phyloP scores from a whole-genome alignment of 1,284 basidiomycete species.

The Cryptococcus sp. region DNA sequence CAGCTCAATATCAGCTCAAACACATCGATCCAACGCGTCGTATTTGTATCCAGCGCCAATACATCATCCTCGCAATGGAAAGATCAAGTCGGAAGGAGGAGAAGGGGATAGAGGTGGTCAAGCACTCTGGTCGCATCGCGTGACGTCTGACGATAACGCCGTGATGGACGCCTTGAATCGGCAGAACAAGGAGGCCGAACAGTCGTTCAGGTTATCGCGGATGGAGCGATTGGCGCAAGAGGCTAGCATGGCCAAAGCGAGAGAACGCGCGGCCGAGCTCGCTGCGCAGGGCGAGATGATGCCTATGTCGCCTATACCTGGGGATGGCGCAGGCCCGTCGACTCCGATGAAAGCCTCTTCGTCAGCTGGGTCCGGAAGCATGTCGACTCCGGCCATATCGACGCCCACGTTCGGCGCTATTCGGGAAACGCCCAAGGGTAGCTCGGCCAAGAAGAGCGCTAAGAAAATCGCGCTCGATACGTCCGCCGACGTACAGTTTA shows the following conservation, averaged over 20 bases:
- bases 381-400: background rate
- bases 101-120: constrained; percentile 9
- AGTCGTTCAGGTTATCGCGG: constrained; percentile 37
- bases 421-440: background rate
- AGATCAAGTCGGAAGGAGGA: background rate
- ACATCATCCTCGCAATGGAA: constrained; percentile 5
- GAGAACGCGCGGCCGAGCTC: constrained; percentile 15
- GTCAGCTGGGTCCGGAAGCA: background rate
- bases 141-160: constrained; percentile 36
- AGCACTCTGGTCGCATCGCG: constrained; percentile 40
- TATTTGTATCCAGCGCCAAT: constrained; percentile 39
- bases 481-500: constrained; percentile 43
- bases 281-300: constrained; percentile 2
- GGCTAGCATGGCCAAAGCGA: constrained; percentile 38
- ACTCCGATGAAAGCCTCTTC: constrained; percentile 10
- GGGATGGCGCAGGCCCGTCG: constrained; percentile 11
- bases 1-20: constrained; percentile 39
- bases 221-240: constrained; percentile 46
- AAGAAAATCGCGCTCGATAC: constrained; percentile 25
- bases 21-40: constrained; percentile 44
- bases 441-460: constrained; percentile 9
- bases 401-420: constrained; percentile 23
- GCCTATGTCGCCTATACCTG: background rate
- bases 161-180: constrained; percentile 36
- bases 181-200: constrained; percentile 43